Conservation (phyloP, 139 green algal genomes). For the Picochlorum costavermella region DNA sequence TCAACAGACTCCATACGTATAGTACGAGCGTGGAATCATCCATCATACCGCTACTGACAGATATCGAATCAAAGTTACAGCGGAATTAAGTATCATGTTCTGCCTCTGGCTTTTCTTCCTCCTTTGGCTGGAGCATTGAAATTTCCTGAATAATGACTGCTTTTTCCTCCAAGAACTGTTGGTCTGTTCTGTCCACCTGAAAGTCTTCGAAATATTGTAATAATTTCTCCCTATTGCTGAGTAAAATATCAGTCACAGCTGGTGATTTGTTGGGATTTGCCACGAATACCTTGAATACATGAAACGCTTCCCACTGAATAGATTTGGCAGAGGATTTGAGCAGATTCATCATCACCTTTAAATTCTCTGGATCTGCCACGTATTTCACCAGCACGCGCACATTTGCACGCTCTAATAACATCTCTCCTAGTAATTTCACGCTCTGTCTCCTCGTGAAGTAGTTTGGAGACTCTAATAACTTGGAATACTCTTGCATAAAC, state of each 20-base stretch:
- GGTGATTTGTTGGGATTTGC: slow-evolving; percentile 88
- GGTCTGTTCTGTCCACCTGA: slow-evolving; percentile 72
- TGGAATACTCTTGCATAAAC: slow-evolving; percentile 72
- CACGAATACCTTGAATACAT: slow-evolving; percentile 98
- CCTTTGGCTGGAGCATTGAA: slow-evolving; percentile 23
- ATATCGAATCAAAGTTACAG: slow-evolving; percentile 17
- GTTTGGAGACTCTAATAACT: slow-evolving; percentile 74
- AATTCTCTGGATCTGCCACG: slow-evolving; percentile 74
- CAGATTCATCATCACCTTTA: slow-evolving; percentile 91
- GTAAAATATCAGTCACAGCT: slow-evolving; percentile 73
- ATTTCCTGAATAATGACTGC: slow-evolving; percentile 80
- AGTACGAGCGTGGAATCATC: slow-evolving; percentile 14
- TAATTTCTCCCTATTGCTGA: slow-evolving; percentile 83
- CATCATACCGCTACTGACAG: slow-evolving; percentile 16
- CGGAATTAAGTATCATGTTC: slow-evolving; percentile 7
- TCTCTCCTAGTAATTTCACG: slow-evolving; percentile 85
- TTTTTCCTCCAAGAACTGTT: slow-evolving; percentile 86
- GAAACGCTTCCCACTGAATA: slow-evolving; percentile 97
- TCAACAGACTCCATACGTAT: slow-evolving; percentile 13
- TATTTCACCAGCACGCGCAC: slow-evolving; percentile 83
- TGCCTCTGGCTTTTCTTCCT: neutral
- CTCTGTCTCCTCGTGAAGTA: slow-evolving; percentile 88
- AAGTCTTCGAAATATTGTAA: slow-evolving; percentile 87
- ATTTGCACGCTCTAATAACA: slow-evolving; percentile 81
- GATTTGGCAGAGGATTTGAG: slow-evolving; percentile 73